A percentile compares a stretch with the other conserved stretches of the same genome.
phyloP scores from a whole-genome alignment of 331 rosid species.

The Quercus phellos region DNA sequence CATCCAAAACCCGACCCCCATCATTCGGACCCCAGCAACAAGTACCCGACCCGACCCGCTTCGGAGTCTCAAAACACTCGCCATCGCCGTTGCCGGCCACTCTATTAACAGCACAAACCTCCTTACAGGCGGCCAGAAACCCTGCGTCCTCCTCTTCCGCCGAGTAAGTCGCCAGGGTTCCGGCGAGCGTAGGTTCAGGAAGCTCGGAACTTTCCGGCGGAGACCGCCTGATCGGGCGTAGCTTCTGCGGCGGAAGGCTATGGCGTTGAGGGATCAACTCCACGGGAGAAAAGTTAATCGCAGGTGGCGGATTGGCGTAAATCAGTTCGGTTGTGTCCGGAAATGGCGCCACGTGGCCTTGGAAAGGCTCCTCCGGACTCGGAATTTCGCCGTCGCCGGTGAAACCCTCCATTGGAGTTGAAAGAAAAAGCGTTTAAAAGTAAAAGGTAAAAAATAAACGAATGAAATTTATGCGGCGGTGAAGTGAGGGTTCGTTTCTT shows the following conservation, averaged over 20 bases:
- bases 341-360: constrained; percentile 53
- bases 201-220: constrained; percentile 27
- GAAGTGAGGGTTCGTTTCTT: neutral
- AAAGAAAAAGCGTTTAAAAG: neutral
- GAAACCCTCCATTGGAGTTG: constrained; percentile 43
- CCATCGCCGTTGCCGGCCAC: neutral
- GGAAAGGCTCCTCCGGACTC: constrained; percentile 26
- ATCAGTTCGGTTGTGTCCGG: constrained; percentile 60
- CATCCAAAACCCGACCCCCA: neutral
- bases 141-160: constrained; percentile 4
- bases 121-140: neutral
- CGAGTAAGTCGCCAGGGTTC: neutral
- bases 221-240: constrained; percentile 64
- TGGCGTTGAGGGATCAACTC: constrained; percentile 28
- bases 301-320: constrained; percentile 27
- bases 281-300: constrained; percentile 6
- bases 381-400: constrained; percentile 42
- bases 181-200: constrained; percentile 6
- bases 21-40: constrained; percentile 10
- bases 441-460: constrained; percentile 12
- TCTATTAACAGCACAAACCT: neutral
- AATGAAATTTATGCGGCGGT: too few species aligned
- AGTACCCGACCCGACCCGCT: constrained; percentile 34
- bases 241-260: constrained; percentile 63
- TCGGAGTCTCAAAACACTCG: constrained; percentile 12